These are phyloP conservation scores for Paxillus ammoniavirescens DNA, from an alignment of 768 basidiomycete genomes.

Conservation along the genomic window DNA sequence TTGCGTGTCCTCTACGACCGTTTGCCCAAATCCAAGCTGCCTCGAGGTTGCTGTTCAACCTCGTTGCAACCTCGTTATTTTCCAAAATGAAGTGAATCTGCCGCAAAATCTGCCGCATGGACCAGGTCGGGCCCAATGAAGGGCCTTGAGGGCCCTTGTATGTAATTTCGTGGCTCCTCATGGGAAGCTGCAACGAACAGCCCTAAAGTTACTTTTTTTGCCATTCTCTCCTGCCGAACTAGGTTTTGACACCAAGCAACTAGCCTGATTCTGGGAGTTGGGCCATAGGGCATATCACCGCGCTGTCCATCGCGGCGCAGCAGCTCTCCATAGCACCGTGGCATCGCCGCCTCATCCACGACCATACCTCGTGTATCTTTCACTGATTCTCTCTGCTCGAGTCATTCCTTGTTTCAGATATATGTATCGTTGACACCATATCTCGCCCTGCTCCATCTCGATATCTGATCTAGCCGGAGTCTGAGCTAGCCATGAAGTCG, in stretches of 20 bases:
- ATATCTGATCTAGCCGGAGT: neutral
- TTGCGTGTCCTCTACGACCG: slow-evolving; percentile 15
- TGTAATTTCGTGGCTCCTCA: slow-evolving; percentile 8
- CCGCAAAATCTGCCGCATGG: neutral
- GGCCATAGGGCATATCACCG: neutral
- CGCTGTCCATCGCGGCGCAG: neutral
- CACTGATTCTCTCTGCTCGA: slow-evolving; percentile 4
- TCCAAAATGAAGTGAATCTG: slow-evolving; percentile 1
- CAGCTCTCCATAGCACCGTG: too few species aligned
- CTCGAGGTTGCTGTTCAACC: slow-evolving; percentile 14
- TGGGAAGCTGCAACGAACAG: neutral
- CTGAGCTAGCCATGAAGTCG: slow-evolving; percentile 42
- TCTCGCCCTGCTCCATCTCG: neutral
- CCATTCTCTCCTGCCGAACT: neutral
- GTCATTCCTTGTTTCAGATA: slow-evolving; percentile 9
- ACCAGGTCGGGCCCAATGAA: neutral
- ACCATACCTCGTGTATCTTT: slow-evolving; percentile 7
- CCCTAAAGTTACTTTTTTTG: neutral
- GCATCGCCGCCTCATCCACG: neutral
- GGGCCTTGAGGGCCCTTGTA: neutral
- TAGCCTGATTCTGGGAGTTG: neutral
- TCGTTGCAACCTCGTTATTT: slow-evolving; percentile 15
- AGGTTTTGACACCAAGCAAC: neutral
- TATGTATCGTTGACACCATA: slow-evolving; percentile 7
- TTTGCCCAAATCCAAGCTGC: slow-evolving; percentile 2